Evolutionary conservation across 345 rosid species (phyloP), one percentile per base, ranked within the genome.

Genomic region (Moricandia arvensis): DNA sequence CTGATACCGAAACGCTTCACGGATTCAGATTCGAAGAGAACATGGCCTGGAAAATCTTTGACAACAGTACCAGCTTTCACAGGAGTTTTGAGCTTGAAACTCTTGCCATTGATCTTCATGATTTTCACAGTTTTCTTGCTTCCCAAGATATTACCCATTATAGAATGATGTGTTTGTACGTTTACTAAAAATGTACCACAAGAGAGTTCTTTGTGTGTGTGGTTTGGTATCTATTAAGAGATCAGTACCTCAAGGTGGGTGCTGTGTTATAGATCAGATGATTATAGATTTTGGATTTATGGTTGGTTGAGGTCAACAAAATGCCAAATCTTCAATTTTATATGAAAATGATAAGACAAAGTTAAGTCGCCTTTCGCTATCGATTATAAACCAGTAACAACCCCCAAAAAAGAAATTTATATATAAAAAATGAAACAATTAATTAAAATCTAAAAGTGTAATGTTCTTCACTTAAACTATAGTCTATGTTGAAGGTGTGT

Each of bases 31-130:
- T 95, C 98, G 13, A 95, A 51, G 73, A 95, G 63, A 49, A 87
- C 96, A 31, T 79, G 83, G 0, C 97, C 96, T 0, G 98, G 97
- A 69, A 85, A 75, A 73, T 87, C 88, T 65, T 83, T 82, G 4
- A 87, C 70, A 9, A 89, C 91, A 21, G 87, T 91, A 8, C 83
- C 88, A 17, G 96, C 97, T 13, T 72, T 85, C 61, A 90, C 89
- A 1, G 98, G 99, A 0, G 97, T 85, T 81, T 81, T 85, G 8
- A 92, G 17, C 88, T 92, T 90, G 47, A 86, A 41, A 26, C 93
- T 88, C 79, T 95, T 97, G 0, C 99, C 99, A 61, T 71, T 81
- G 66, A 89, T 88, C 79, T 88, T 95, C 99, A 95, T 95, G 27
- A 95, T 79, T 73, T 89, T 95, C 1, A 81, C 82, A 0, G 86